Base-by-base conservation (phyloP, 441 rosid genomes). In the Heliophila coronopifolia region DNA sequence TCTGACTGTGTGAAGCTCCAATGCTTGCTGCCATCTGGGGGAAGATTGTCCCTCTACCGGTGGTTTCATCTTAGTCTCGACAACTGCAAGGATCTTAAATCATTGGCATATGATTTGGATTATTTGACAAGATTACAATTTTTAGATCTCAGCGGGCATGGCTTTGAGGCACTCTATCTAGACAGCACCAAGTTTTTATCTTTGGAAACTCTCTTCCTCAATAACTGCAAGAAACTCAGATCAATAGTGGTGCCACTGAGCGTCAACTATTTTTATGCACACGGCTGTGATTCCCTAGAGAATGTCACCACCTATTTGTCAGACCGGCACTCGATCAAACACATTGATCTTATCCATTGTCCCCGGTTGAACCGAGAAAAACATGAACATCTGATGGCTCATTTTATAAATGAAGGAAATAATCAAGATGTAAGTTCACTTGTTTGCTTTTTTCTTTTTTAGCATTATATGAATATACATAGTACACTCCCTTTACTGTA, bases 251-350 rank as follows among this genome's bases (percentile, higher is more conserved):
- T 57, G 16, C 77, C 63, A 3, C 25, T 18, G 16, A 24, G 35
- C 16, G 41, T 62, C 24, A 0, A 27, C 9, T 6, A 28, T n/a
- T 33, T 73, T 13, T 54, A 24, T n/a, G 66, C 73, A 15, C 44
- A 56, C 9, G 54, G 65, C 6, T 76, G 81, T 15, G 32, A 57
- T 17, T 73, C 70, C 8, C 13, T 76, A 50, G 59, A 40, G 18
- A 24, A 25, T 16, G 45, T 45, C n/a, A n/a, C n/a, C 3, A 0
- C n/a, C 28, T 45, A 44, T 24, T 9, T 37, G 27, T 8, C 28
- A 0, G 3, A 45, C 1, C 52, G 44, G 3, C n/a, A n/a, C n/a
- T 23, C 36, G 3, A 44, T 56, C 15, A 34, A 43, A 11, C 45
- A 56, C 36, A 26, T 56, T 3, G 61, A 56, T 17, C 43, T 56